Conservation (phyloP, 192 early-diverging fungal genomes). For the Jimgerdemannia lactiflua region DNA sequence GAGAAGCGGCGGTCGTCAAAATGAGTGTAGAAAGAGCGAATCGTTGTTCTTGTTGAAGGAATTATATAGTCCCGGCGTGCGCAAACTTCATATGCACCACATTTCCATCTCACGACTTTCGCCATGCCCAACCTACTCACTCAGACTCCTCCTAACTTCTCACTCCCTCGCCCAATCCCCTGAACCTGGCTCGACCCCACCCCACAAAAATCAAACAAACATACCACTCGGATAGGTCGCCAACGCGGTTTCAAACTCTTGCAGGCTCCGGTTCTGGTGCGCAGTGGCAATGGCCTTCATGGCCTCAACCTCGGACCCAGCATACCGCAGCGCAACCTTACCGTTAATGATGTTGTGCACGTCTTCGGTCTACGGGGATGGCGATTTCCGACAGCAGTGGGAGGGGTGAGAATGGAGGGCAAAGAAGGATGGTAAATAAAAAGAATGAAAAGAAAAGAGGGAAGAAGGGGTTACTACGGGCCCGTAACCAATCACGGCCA, state of each 20-base stretch:
- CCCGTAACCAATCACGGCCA: too few species aligned
- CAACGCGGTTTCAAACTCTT: constrained; percentile 93
- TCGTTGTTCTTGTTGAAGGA: too few species aligned
- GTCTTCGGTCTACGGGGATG: constrained; percentile 76
- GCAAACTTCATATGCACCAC: too few species aligned
- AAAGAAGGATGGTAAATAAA: background rate
- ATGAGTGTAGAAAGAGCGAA: too few species aligned
- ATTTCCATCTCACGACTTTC: too few species aligned
- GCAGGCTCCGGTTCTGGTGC: constrained; percentile 95
- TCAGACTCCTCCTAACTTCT: background rate
- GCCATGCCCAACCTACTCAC: too few species aligned
- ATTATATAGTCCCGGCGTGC: too few species aligned
- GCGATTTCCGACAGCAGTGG: background rate
- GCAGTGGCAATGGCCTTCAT: constrained; percentile 94
- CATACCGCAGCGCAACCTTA: constrained; percentile 88
- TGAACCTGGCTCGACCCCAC: background rate
- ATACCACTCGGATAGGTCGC: constrained; percentile 81
- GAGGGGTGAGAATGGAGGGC: background rate
- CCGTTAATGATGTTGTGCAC: constrained; percentile 88
- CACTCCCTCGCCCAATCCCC: background rate
- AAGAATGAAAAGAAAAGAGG: too few species aligned
- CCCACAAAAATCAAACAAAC: background rate
- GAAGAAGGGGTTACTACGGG: too few species aligned
- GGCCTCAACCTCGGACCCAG: constrained; percentile 86
- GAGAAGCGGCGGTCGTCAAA: too few species aligned